Evolutionary conservation across 495 filamentous ascomycete species (phyloP), one percentile per base, ranked within the genome.

Genomic region (Stereocaulon alpinum): DNA sequence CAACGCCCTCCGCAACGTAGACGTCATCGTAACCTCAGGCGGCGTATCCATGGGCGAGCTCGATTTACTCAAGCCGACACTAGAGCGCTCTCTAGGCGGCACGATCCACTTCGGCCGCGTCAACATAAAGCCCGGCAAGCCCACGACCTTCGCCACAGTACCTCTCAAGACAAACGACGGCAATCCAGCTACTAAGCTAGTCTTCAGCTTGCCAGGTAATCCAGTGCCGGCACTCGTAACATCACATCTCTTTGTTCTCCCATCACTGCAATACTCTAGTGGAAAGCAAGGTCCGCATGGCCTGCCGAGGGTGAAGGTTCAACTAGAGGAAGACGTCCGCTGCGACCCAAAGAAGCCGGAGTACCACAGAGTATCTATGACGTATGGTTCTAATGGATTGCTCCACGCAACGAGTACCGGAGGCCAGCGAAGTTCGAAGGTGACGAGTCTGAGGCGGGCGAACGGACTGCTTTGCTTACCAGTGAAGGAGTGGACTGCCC

Each of bases 21-120:
- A 96, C 65, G 78, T 97, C 29, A 79, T 97, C 52, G 83, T 99
- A 63, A 97, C 94, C 14, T 91, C 88, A 0, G 93, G 93, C 37
- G 94, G 93, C 20, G 93, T 96, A 22, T 95, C 90, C 15, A 99
- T 99, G 93, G 93, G 93, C 61, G 93, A 99, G 73, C 83, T 95
- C 1, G 93, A 99, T 68, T 83, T 99, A 34, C 83, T 99, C 51
- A 99, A 99, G 71, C 93, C 94, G 1, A 96, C 91, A 5, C 89
- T 99, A 67, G 93, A 97, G 74, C 85, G 91, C 55, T 77, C 83
- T 2, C 81, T 97, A 6, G 87, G 89, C 59, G 93, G 93, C 15
- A 95, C 87, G 0, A 95, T 99, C 66, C 93, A 97, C 71, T 99
- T 99, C 68, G 93, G 93, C 43, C 84, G 94, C 30, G 94, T 97